phyloP scores from a whole-genome alignment of 306 rosid genomes.

The Dryas drummondii region DNA sequence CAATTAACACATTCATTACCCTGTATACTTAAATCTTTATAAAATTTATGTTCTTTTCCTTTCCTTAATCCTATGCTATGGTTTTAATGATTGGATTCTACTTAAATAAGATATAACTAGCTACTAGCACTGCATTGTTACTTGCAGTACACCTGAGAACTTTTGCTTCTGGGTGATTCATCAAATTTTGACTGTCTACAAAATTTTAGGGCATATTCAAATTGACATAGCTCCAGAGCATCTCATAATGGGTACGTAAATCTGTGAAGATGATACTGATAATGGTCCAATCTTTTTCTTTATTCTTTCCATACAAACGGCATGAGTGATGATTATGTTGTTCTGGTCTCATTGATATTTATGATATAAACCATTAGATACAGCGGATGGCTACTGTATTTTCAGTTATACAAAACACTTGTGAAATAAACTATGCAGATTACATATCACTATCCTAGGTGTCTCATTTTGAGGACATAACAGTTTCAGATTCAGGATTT shows the following conservation, averaged over 20 bases:
- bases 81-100: not conserved
- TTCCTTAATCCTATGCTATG: not conserved
- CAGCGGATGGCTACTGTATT: not conserved
- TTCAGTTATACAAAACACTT: not conserved
- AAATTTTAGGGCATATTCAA: too few species aligned
- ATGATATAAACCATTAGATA: not conserved
- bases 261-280: not conserved
- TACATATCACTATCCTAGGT: not conserved
- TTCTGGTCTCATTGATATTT: not conserved
- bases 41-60: not conserved
- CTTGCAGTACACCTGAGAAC: not conserved
- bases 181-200: not conserved
- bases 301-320: not conserved
- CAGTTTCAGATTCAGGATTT: not conserved
- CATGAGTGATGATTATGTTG: not conserved
- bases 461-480: not conserved
- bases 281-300: not conserved
- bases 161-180: not conserved
- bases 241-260: not conserved
- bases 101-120: not conserved
- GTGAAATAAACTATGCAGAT: not conserved
- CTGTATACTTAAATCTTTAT: not conserved
- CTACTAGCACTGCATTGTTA: not conserved
- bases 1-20: not conserved
- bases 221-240: not conserved